These are phyloP conservation scores for Cercospora sp. DNA, from an alignment of 2,329 filamentous ascomycete genomes.

Conservation along the genomic window DNA sequence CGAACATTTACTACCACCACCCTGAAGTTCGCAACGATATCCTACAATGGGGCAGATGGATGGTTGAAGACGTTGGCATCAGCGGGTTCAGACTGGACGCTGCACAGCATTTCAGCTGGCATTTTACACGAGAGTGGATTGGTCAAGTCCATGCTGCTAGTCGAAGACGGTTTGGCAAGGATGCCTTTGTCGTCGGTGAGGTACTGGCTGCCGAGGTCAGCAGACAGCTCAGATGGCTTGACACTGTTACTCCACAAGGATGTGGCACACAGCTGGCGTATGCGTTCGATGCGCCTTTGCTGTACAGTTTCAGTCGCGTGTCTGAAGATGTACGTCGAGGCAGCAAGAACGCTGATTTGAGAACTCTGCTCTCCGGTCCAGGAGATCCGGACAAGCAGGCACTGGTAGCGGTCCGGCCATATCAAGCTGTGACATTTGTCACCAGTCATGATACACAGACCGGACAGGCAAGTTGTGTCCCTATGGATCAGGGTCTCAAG, in stretches of 20 bases:
- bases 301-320: slow-evolving; percentile 65
- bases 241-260: slow-evolving; percentile 34
- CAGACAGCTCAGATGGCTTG: slow-evolving; percentile 56
- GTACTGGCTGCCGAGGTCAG: slow-evolving; percentile 64
- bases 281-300: slow-evolving; percentile 68
- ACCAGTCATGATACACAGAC: slow-evolving; percentile 71
- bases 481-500: slow-evolving; percentile 67
- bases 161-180: slow-evolving; percentile 37
- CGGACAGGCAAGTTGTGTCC: slow-evolving; percentile 63
- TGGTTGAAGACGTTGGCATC: slow-evolving; percentile 60
- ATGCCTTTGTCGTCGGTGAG: slow-evolving; percentile 68
- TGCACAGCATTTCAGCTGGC: slow-evolving; percentile 68
- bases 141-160: slow-evolving; percentile 54
- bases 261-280: slow-evolving; percentile 51
- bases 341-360: slow-evolving; percentile 58
- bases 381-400: slow-evolving; percentile 23
- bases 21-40: slow-evolving; percentile 65
- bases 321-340: slow-evolving; percentile 47
- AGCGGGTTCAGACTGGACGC: slow-evolving; percentile 70
- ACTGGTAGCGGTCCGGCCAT: slow-evolving; percentile 27
- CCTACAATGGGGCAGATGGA: slow-evolving; percentile 67
- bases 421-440: slow-evolving; percentile 58
- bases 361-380: slow-evolving; percentile 40
- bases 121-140: slow-evolving; percentile 68
- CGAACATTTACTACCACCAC: slow-evolving; percentile 66